Conservation (phyloP, 148 eudicot genomes). For the Polygonum aviculare region DNA sequence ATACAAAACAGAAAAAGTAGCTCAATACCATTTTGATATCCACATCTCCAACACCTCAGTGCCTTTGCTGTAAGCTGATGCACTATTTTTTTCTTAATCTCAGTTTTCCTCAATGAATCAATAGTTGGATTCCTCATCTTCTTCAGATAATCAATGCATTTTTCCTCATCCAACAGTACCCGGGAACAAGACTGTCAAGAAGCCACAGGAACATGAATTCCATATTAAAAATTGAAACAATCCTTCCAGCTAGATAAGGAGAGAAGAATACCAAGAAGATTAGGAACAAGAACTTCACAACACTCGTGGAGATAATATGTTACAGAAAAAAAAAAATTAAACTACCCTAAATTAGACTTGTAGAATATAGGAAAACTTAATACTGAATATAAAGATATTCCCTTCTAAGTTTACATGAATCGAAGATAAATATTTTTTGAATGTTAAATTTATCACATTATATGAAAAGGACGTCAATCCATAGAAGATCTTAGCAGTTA, state of each 20-base stretch:
- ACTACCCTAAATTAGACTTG: background rate
- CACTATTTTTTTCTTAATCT: constrained; percentile 42
- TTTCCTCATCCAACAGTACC: constrained; percentile 57
- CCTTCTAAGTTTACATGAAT: background rate
- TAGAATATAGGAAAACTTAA: background rate
- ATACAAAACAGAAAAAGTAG: background rate
- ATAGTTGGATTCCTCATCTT: constrained; percentile 63
- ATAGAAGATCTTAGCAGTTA: background rate
- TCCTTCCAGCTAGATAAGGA: background rate
- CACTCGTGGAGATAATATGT: background rate
- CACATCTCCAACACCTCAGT: constrained; percentile 61
- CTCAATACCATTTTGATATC: constrained; percentile 67
- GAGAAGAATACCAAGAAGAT: background rate
- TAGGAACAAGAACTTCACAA: background rate
- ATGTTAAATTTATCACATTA: background rate
- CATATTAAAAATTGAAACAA: background rate
- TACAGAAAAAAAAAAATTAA: background rate
- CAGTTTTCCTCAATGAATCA: constrained; percentile 52
- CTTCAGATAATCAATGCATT: constrained; percentile 38
- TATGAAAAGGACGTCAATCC: background rate
- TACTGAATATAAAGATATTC: background rate
- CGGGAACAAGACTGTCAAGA: constrained; percentile 61
- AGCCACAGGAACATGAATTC: background rate
- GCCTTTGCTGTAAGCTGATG: constrained; percentile 35
- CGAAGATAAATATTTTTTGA: background rate